Percentiles rank a stretch among this genome's conserved stretches.
These are phyloP conservation scores for Lasiosphaeria hispida DNA, from an alignment of 495 filamentous ascomycete genomes.

Conservation along the genomic window DNA sequence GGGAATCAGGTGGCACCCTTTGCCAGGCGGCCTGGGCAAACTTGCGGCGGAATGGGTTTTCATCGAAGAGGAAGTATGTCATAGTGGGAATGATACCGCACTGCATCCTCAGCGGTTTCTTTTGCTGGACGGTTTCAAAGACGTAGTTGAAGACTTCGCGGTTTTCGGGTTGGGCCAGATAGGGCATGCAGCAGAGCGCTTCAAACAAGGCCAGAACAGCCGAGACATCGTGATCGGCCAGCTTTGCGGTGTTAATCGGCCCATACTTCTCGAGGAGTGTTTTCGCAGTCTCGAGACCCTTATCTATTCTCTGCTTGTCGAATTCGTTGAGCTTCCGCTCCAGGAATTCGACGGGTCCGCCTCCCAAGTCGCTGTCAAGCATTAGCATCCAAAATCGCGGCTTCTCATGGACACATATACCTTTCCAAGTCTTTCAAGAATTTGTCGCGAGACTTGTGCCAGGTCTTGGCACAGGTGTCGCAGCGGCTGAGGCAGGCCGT, in stretches of 20 bases:
- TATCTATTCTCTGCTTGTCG: conserved; percentile 36
- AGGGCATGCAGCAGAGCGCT: conserved; percentile 51
- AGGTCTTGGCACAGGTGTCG: conserved; percentile 75
- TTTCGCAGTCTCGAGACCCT: conserved; percentile 36
- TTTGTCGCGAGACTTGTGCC: conserved; percentile 58
- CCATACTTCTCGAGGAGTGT: conserved; percentile 38
- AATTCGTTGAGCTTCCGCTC: conserved; percentile 45
- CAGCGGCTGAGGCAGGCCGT: conserved; percentile 59
- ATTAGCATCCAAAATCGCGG: conserved; percentile 32
- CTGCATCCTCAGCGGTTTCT: conserved; percentile 64
- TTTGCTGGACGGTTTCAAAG: conserved; percentile 72
- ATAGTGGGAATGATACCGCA: conserved; percentile 73
- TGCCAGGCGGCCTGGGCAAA: conserved; percentile 72
- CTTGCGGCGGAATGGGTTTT: conserved; percentile 51
- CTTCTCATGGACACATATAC: conserved; percentile 1
- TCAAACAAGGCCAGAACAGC: conserved; percentile 52
- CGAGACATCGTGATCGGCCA: conserved; percentile 31
- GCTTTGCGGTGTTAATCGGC: conserved; percentile 29
- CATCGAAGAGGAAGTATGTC: conserved; percentile 74
- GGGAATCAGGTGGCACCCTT: conserved; percentile 49
- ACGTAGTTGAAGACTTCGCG: conserved; percentile 66
- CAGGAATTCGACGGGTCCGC: conserved; percentile 33
- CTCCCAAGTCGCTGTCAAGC: conserved; percentile 28
- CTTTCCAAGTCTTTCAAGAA: conserved; percentile 43
- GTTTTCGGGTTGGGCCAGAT: conserved; percentile 39